Conservation (phyloP, 2,329 filamentous ascomycete genomes). For the Penicillium sp. region DNA sequence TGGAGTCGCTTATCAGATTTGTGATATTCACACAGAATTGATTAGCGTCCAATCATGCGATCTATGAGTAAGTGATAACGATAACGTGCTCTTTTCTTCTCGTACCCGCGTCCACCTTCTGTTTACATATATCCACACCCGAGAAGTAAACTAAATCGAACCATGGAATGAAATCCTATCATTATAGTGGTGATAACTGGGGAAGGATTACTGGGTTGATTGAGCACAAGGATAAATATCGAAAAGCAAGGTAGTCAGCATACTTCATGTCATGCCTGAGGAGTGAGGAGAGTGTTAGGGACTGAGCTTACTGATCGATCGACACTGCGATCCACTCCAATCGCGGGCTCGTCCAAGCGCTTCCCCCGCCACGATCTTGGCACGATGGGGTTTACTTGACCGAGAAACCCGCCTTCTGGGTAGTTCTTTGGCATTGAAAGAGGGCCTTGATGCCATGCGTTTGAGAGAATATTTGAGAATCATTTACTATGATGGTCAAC, state of each 20-base stretch:
- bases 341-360: neutral
- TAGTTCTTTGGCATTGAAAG: no score
- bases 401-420: neutral
- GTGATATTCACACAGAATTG: neutral
- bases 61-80: neutral
- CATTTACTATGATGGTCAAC: no score
- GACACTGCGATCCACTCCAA: neutral
- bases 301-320: neutral
- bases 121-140: neutral
- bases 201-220: neutral
- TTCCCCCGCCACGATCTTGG: neutral
- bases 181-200: no score
- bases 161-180: neutral
- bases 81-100: neutral
- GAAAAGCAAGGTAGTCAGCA: neutral
- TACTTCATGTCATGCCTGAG: neutral
- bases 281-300: neutral
- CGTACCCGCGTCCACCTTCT: neutral
- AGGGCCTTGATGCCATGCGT: no score
- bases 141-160: neutral
- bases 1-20: neutral
- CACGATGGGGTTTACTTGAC: neutral
- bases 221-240: neutral
- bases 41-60: neutral
- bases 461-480: no score